Percentiles rank a stretch among this genome's conserved stretches.
Evolutionary conservation across 2,329 filamentous ascomycete species (phyloP).

Genomic region (Aplosporella prunicola): DNA sequence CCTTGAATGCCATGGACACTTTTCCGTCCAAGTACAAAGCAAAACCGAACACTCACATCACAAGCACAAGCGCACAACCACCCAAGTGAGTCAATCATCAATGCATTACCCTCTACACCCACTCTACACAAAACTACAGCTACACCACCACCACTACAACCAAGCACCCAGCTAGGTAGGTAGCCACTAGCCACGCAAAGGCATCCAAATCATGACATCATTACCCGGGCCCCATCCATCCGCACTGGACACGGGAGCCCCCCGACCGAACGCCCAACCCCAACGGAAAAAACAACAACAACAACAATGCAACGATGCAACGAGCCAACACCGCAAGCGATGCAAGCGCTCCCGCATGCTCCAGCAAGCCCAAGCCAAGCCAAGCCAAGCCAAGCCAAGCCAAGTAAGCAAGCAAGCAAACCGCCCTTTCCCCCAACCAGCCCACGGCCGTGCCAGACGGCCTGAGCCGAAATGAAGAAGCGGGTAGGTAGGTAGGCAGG

Average conservation of each 20-base stretch:
- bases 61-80: not conserved
- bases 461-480: too few species aligned
- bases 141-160: not conserved
- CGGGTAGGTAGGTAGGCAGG: too few species aligned
- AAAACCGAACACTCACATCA: too few species aligned
- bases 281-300: too few species aligned
- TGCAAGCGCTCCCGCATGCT: constrained; percentile 2
- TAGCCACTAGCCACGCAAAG: not conserved
- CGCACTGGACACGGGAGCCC: constrained; percentile 6
- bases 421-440: not conserved
- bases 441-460: not conserved
- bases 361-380: constrained; percentile 3
- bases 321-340: not conserved
- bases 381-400: not conserved
- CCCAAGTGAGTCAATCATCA: too few species aligned
- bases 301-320: not conserved
- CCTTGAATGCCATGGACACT: too few species aligned
- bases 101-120: not conserved
- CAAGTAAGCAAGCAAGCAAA: not conserved
- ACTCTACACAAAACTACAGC: not conserved
- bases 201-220: not conserved
- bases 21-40: too few species aligned
- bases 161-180: not conserved
- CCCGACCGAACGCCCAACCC: not conserved
- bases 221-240: not conserved